A percentile compares a stretch with the other conserved stretches of the same genome.
Conservation (phyloP, 257 asterid species). For the Lithospermum erythrorhizon region DNA sequence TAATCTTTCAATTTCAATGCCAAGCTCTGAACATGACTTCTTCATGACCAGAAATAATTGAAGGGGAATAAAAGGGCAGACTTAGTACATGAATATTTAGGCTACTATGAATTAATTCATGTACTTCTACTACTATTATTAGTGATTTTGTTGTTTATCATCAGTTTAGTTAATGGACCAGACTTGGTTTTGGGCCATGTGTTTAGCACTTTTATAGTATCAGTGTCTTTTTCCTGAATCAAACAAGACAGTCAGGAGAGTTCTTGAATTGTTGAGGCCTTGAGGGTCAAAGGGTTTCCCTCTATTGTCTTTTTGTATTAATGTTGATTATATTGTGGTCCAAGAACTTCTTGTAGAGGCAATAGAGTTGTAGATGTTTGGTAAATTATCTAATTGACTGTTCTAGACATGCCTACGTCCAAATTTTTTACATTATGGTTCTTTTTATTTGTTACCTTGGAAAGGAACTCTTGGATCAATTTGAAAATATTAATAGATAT, state of each 20-base stretch:
- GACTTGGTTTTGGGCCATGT: not conserved
- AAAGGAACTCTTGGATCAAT: too few relatives aligned
- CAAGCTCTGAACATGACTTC: slow-evolving; percentile 65
- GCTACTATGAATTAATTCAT: not conserved
- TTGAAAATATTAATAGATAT: too few relatives aligned
- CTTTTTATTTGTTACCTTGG: too few relatives aligned
- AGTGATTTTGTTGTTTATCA: not conserved
- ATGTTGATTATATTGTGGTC: not conserved
- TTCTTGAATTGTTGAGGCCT: slow-evolving; percentile 29
- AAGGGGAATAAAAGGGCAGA: slow-evolving; percentile 18
- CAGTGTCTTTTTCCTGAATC: slow-evolving; percentile 19
- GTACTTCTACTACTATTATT: not conserved
- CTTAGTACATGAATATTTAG: not conserved
- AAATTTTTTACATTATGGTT: too few relatives aligned
- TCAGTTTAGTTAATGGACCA: not conserved
- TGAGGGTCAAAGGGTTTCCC: slow-evolving; percentile 30
- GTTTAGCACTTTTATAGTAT: slow-evolving; percentile 7
- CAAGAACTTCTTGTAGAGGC: not conserved
- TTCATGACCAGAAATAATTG: slow-evolving; percentile 44
- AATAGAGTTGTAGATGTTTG: too few relatives aligned
- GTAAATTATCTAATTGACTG: too few relatives aligned
- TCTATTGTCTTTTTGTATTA: slow-evolving; percentile 9
- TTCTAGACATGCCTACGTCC: too few relatives aligned
- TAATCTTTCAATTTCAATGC: slow-evolving; percentile 61
- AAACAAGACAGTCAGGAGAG: slow-evolving; percentile 26